A percentile compares a stretch with the other conserved stretches of the same genome.
Conservation (phyloP, 2,329 filamentous ascomycete species). For the Fusarium sp. region DNA sequence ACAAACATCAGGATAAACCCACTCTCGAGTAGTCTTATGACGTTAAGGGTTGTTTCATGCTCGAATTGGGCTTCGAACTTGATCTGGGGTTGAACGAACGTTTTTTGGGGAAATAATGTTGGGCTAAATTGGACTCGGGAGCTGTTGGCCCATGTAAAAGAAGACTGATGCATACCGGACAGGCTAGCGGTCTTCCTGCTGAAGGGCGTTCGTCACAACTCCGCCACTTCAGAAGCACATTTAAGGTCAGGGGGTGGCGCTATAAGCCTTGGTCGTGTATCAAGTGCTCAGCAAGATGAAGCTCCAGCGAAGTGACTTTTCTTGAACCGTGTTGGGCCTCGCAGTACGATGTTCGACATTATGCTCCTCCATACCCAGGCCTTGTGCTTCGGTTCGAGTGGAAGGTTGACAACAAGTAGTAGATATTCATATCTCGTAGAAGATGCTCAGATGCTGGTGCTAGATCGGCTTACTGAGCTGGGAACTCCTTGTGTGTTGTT, state of each 20-base stretch:
- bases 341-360: not conserved
- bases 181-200: not conserved
- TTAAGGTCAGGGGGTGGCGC: not conserved
- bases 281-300: not conserved
- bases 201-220: not conserved
- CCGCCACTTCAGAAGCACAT: not conserved
- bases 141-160: no score
- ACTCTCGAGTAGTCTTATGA: no score
- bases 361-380: not conserved
- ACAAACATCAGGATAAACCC: not conserved
- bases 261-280: rapidly evolving
- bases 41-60: not conserved
- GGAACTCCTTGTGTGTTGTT: no score
- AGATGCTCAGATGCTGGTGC: no score
- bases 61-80: no score
- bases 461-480: no score
- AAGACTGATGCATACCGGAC: no score
- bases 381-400: not conserved
- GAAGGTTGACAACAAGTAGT: not conserved
- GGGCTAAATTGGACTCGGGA: no score
- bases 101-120: rapidly evolving
- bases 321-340: no score
- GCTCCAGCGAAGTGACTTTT: not conserved
- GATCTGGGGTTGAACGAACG: no score
- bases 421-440: no score